Conservation (phyloP, 2,329 filamentous ascomycete genomes). For the Fusarium proliferatum region DNA sequence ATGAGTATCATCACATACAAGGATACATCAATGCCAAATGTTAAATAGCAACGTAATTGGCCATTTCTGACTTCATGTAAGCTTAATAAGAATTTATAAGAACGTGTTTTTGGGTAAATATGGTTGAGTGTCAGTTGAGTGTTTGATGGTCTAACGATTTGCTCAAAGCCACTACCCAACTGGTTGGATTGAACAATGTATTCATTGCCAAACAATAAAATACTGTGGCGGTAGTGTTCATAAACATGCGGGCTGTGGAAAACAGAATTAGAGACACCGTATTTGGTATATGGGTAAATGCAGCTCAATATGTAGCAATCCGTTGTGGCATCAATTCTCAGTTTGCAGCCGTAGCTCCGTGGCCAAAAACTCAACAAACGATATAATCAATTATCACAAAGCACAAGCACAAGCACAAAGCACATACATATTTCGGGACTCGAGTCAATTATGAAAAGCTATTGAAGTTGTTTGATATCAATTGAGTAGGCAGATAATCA, state of each 20-base stretch:
- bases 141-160: neutral
- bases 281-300: neutral
- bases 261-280: neutral
- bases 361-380: neutral
- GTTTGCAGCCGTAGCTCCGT: neutral
- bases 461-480: slow-evolving; percentile 8
- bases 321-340: neutral
- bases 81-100: neutral
- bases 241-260: neutral
- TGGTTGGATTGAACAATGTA: neutral
- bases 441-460: neutral
- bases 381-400: neutral
- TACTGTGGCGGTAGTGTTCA: neutral
- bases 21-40: neutral
- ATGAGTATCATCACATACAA: neutral
- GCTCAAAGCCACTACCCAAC: neutral
- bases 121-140: neutral
- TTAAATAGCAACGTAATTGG: neutral
- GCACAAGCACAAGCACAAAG: neutral
- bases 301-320: neutral
- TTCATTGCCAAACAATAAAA: neutral
- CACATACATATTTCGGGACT: neutral
- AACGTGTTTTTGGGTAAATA: neutral
- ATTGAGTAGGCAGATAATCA: slow-evolving; percentile 9
- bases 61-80: neutral